phyloP scores from a whole-genome alignment of 2,329 filamentous ascomycete species.

The Monilinia fructicola region DNA sequence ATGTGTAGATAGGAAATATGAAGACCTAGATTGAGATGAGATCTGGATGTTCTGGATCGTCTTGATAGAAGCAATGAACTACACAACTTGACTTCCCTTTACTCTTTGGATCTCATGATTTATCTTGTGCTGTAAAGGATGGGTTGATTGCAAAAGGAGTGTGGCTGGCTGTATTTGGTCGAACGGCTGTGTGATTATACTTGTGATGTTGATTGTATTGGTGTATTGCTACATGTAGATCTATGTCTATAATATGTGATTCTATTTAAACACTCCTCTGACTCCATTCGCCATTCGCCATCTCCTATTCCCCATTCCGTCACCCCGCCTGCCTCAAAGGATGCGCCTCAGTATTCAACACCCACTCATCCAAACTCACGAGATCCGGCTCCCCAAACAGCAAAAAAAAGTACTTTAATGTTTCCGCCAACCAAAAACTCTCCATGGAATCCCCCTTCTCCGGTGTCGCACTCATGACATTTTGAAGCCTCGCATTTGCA shows the following conservation, averaged over 20 bases:
- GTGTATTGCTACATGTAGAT: too few species aligned
- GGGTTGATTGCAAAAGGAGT: too few species aligned
- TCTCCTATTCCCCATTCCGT: background rate
- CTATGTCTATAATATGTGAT: too few species aligned
- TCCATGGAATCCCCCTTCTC: constrained; percentile 54
- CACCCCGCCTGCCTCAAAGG: constrained; percentile 26
- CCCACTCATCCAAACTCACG: constrained; percentile 60
- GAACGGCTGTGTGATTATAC: too few species aligned
- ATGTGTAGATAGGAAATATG: background rate
- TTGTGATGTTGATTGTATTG: too few species aligned
- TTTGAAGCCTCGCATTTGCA: constrained; percentile 45
- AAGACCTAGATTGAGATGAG: background rate
- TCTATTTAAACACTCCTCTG: background rate
- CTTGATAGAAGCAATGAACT: background rate
- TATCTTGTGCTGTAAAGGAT: background rate
- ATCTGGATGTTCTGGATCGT: background rate
- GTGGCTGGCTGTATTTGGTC: too few species aligned
- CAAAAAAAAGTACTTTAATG: constrained; percentile 62
- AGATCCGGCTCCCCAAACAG: constrained; percentile 49
- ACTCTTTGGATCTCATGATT: background rate
- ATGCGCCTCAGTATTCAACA: constrained; percentile 43
- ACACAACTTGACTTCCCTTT: background rate
- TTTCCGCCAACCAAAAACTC: constrained; percentile 61
- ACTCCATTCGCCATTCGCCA: background rate
- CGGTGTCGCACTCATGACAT: constrained; percentile 39